Evolutionary conservation across 306 rosid species (phyloP), one percentile per base, ranked within the genome.

Genomic region (Sophora flavescens): DNA sequence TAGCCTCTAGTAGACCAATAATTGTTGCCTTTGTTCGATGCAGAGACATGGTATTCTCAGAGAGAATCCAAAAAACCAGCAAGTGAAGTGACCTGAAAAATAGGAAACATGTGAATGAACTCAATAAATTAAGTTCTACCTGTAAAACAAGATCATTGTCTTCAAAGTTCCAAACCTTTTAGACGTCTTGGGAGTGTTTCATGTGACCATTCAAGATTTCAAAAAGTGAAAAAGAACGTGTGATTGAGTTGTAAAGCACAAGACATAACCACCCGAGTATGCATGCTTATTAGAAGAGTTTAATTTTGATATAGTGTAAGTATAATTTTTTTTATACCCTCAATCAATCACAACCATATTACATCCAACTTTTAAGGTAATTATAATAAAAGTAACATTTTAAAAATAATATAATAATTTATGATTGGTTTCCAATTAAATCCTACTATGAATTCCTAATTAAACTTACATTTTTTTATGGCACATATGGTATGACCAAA

Each of bases 1-100:
- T 87, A 8, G 86, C 56, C 83, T 88, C 96, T 45, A 93, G 70
- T 16, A 93, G 85, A 56, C 98, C 97, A 5, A 91, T 91, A 65
- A 91, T 70, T 8, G 98, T 93, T 28, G 94, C 97, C 78, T 93
- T 93, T 51, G 97, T 84, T 70, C 98, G 78, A 85, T 91, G 97
- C 5, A 91, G 81, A 14, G 98, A 83, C 98, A 93, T 91, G 74
- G 90, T 91, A 50, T 93, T 93, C 83, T 93, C 98, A 51, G 91
- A 93, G 33, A 93, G 84, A 73, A 93, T 90, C 98, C 97, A 93
- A 58, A 91, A 89, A 12, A 90, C 84, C 44, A 92, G 9, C 6
- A 93, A 79, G 76, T 93, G 91, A 7, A 91, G 60, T 33, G 97
- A 93, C 86, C 98, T 93, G 82, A 73, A 84, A 79, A 51, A 17